These are phyloP conservation scores for Colletotrichum camelliae DNA, from an alignment of 2,329 filamentous ascomycete genomes.

Conservation along the genomic window DNA sequence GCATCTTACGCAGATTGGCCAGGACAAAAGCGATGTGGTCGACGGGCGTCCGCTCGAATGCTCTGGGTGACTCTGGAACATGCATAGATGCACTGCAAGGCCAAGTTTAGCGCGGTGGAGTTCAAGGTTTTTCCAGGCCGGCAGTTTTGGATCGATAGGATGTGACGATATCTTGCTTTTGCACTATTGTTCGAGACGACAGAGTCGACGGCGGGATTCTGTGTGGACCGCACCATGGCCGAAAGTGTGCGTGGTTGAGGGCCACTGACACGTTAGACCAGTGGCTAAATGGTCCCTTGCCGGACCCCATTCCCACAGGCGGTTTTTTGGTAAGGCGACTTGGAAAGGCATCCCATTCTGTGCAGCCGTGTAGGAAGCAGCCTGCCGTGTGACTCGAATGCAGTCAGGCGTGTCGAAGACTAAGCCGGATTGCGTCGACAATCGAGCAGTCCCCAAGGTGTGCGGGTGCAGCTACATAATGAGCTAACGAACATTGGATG, in stretches of 20 bases:
- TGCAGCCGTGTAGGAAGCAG: background rate
- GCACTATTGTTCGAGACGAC: slow-evolving; percentile 16
- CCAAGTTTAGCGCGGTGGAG: slow-evolving; percentile 16
- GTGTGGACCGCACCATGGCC: background rate
- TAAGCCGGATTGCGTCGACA: background rate
- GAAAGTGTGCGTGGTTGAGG: background rate
- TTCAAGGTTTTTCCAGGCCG: slow-evolving; percentile 8
- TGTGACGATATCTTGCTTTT: slow-evolving; percentile 24
- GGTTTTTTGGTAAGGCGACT: background rate
- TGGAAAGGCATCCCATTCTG: background rate
- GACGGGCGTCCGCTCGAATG: background rate
- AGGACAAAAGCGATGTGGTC: background rate
- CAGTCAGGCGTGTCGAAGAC: background rate
- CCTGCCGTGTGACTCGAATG: background rate
- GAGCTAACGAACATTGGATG: background rate
- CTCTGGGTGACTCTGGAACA: slow-evolving; percentile 1
- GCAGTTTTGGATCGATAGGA: slow-evolving; percentile 24
- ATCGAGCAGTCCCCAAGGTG: background rate
- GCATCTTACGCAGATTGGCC: background rate
- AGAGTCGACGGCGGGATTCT: background rate
- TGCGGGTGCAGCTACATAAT: background rate
- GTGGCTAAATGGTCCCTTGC: background rate
- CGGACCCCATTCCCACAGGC: background rate
- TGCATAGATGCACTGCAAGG: slow-evolving; percentile 13
- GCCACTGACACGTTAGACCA: background rate